These are phyloP conservation scores for Panellus pusillus DNA, from an alignment of 768 basidiomycete species.

Conservation along the genomic window DNA sequence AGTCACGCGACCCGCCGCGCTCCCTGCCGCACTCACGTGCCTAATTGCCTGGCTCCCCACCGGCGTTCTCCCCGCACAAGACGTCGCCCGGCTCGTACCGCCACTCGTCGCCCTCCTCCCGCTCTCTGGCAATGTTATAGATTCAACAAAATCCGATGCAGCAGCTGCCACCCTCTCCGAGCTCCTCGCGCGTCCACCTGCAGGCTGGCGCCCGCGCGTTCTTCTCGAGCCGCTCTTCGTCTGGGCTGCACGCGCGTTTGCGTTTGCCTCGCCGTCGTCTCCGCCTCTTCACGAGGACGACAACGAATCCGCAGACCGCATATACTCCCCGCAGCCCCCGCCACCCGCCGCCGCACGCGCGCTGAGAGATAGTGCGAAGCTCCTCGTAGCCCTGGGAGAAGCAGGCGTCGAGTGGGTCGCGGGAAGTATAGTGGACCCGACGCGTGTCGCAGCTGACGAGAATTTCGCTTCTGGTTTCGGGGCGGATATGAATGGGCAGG, in stretches of 20 bases:
- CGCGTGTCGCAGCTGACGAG: background rate
- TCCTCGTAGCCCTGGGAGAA: constrained; percentile 14
- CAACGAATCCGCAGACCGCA: constrained; percentile 52
- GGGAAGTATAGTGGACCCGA: constrained; percentile 6
- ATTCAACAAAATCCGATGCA: constrained; percentile 54
- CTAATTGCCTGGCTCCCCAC: constrained; percentile 81
- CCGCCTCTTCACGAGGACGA: constrained; percentile 25
- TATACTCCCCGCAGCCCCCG: constrained; percentile 19
- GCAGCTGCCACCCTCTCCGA: constrained; percentile 77
- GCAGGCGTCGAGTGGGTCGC: constrained; percentile 20
- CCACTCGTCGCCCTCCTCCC: constrained; percentile 66
- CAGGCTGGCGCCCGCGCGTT: constrained; percentile 66
- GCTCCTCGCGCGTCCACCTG: constrained; percentile 71
- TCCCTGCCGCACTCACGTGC: constrained; percentile 74
- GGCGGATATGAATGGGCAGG: background rate
- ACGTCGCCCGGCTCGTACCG: constrained; percentile 67
- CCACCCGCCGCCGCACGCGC: background rate
- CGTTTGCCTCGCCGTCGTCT: background rate
- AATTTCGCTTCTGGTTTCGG: background rate
- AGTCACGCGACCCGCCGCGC: constrained; percentile 35
- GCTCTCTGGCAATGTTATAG: constrained; percentile 17
- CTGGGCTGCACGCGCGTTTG: constrained; percentile 50
- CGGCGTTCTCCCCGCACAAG: constrained; percentile 42
- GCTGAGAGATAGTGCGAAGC: background rate
- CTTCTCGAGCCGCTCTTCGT: constrained; percentile 85